These are phyloP conservation scores for Sisymbrium altissimum DNA, from an alignment of 345 rosid genomes.

Conservation along the genomic window DNA sequence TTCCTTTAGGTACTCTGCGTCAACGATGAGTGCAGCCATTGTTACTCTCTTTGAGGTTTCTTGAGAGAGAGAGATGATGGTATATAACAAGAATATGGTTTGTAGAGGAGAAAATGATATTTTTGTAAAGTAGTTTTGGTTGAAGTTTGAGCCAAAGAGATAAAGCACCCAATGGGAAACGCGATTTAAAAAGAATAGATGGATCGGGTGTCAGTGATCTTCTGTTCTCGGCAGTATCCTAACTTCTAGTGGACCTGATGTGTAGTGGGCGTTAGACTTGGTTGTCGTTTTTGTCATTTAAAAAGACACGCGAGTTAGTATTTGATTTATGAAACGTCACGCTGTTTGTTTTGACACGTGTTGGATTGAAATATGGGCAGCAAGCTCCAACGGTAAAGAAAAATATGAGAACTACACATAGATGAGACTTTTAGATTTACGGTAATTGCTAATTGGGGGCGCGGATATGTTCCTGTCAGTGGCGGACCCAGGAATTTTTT, in stretches of 20 bases:
- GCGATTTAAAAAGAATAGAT: conserved; percentile 3
- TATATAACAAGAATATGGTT: not conserved
- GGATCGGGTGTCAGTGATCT: conserved; percentile 19
- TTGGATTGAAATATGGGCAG: too few species aligned
- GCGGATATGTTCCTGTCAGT: too few species aligned
- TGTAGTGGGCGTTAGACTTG: not conserved
- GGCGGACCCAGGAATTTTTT: too few species aligned
- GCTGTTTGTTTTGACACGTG: not conserved
- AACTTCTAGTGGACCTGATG: not conserved
- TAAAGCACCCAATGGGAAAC: conserved; percentile 21
- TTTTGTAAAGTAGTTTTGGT: not conserved
- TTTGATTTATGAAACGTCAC: not conserved
- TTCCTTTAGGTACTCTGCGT: conserved; percentile 71
- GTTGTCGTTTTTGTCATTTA: not conserved
- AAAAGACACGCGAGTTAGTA: not conserved
- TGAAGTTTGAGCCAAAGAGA: conserved; percentile 27
- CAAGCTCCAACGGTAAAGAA: too few species aligned
- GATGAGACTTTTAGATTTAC: too few species aligned
- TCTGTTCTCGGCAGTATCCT: conserved; percentile 4
- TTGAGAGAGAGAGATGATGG: not conserved
- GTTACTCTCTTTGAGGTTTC: not conserved
- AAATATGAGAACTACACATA: too few species aligned
- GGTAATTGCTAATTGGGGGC: too few species aligned
- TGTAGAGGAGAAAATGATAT: not conserved
- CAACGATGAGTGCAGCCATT: conserved; percentile 68